Evolutionary conservation across 2,329 filamentous ascomycete genomes (phyloP).

Genomic region (Arthrobotrys iridis): DNA sequence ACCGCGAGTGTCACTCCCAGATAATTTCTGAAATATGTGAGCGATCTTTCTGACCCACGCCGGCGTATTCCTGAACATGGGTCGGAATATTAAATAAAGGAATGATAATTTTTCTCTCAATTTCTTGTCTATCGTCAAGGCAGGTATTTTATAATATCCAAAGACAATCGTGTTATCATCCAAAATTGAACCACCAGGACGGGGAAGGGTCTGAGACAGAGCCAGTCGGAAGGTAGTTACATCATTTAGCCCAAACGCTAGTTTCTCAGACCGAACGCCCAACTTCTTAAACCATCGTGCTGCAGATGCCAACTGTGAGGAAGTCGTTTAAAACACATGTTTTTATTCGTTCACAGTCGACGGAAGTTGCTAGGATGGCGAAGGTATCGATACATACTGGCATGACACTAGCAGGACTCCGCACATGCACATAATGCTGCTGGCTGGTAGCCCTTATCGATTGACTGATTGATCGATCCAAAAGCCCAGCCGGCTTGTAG

Average conservation of each 20-base stretch:
- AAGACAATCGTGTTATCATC: slow-evolving; percentile 32
- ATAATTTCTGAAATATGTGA: not conserved
- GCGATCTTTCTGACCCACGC: not conserved
- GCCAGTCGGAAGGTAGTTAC: slow-evolving; percentile 53
- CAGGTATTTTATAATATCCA: not conserved
- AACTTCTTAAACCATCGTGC: slow-evolving; percentile 51
- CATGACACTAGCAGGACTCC: slow-evolving; percentile 15
- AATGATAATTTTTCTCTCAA: slow-evolving; percentile 5
- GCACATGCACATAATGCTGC: slow-evolving; percentile 32
- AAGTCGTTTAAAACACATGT: not conserved
- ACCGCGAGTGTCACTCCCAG: slow-evolving; percentile 5
- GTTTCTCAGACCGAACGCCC: slow-evolving; percentile 27
- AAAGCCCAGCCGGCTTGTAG: not conserved
- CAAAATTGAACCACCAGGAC: slow-evolving; percentile 10
- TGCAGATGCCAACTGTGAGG: not conserved
- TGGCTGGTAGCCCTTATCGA: slow-evolving; percentile 51
- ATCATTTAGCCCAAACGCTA: slow-evolving; percentile 50
- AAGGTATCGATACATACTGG: slow-evolving; percentile 44
- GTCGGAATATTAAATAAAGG: slow-evolving; percentile 22
- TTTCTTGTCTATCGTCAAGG: not conserved
- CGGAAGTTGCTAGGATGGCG: slow-evolving; percentile 7
- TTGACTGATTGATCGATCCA: slow-evolving; percentile 9
- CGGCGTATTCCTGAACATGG: not conserved
- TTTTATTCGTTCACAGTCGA: slow-evolving; percentile 34
- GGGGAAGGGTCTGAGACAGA: slow-evolving; percentile 51